phyloP scores from a whole-genome alignment of 2,329 filamentous ascomycete species.

The Penicillium sp. region DNA sequence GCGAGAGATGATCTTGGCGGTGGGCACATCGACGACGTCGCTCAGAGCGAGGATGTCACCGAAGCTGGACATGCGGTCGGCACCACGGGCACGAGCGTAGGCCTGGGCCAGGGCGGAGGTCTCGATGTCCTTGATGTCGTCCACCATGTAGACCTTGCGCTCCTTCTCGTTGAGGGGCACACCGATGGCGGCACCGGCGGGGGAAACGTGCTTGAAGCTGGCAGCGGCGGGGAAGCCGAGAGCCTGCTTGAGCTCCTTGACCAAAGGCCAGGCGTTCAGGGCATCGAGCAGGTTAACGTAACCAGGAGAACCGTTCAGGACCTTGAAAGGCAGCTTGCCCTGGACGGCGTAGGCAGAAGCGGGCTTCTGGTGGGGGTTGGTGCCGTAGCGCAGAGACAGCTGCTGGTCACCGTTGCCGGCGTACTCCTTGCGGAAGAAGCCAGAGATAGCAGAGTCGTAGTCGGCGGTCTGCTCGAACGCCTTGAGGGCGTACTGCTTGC shows the following conservation, averaged over 20 bases:
- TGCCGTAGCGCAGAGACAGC: slow-evolving; percentile 85
- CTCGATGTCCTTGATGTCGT: slow-evolving; percentile 89
- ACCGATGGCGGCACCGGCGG: slow-evolving; percentile 92
- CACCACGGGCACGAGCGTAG: slow-evolving; percentile 91
- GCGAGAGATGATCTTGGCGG: slow-evolving; percentile 95
- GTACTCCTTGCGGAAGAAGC: slow-evolving; percentile 98
- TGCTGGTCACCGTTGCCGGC: slow-evolving; percentile 82
- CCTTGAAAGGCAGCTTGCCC: slow-evolving; percentile 86
- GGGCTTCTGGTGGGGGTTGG: slow-evolving; percentile 98
- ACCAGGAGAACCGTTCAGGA: slow-evolving; percentile 82
- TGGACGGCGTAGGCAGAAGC: slow-evolving; percentile 78
- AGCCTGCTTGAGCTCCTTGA: slow-evolving; percentile 91
- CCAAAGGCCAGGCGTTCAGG: slow-evolving; percentile 93
- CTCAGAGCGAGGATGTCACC: slow-evolving; percentile 95
- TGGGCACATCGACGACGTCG: slow-evolving; percentile 85
- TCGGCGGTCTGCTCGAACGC: slow-evolving; percentile 98
- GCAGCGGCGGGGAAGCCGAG: slow-evolving; percentile 87
- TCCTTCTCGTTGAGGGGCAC: slow-evolving; percentile 83
- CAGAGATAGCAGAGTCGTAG: slow-evolving; percentile 91
- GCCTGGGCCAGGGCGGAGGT: slow-evolving; percentile 85
- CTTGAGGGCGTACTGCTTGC: slow-evolving; percentile 90
- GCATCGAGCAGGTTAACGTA: slow-evolving; percentile 98
- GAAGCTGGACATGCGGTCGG: slow-evolving; percentile 98
- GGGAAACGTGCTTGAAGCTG: slow-evolving; percentile 99
- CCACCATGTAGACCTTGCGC: slow-evolving; percentile 97